Evolutionary conservation across 2,329 filamentous ascomycete genomes (phyloP).

Genomic region (Aspergillus fumigatiaffinis): DNA sequence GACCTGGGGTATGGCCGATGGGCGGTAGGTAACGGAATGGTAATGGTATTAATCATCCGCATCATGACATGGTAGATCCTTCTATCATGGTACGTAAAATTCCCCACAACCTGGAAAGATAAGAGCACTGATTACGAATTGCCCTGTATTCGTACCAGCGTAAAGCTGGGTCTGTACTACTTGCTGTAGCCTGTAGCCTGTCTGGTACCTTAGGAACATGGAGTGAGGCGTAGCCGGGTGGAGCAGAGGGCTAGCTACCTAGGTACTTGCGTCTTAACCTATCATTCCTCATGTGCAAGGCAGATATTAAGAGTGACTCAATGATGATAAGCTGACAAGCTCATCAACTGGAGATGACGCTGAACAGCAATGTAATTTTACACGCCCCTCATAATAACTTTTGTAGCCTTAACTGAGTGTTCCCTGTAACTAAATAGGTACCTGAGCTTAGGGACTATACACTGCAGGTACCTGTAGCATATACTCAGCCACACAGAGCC

Average conservation of each 20-base stretch:
- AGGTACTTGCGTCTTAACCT: neutral
- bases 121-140: neutral
- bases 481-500: neutral
- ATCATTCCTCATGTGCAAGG: neutral
- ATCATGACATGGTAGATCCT: conserved; percentile 1
- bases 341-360: neutral
- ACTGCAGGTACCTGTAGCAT: neutral
- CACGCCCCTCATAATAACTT: too few relatives aligned
- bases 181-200: too few relatives aligned
- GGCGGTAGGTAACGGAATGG: conserved; percentile 13
- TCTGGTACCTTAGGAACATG: neutral
- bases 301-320: neutral
- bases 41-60: conserved; percentile 2
- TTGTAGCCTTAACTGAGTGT: neutral
- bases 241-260: neutral
- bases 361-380: neutral
- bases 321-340: neutral
- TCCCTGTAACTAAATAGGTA: neutral
- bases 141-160: neutral
- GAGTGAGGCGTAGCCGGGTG: neutral
- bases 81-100: neutral
- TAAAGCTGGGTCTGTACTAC: too few relatives aligned
- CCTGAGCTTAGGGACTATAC: neutral
- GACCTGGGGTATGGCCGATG: conserved; percentile 16
- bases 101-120: neutral